Evolutionary conservation across 805 yeast species (phyloP).

Genomic region (Priceomyces fermenticarens): DNA sequence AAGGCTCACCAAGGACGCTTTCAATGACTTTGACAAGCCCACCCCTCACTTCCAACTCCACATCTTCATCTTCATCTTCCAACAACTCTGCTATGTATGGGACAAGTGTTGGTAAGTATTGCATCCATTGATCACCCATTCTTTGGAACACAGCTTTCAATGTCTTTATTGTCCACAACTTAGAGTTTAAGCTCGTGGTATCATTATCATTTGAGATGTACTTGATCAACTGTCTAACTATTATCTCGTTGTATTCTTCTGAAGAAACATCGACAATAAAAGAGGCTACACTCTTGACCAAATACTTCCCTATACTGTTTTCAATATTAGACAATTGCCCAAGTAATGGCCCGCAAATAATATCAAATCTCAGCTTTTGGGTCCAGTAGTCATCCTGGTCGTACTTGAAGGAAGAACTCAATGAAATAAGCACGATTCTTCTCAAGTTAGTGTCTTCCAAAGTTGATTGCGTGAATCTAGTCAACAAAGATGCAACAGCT

Average conservation of each 20-base stretch:
- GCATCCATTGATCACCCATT: conserved; percentile 93
- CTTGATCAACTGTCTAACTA: conserved; percentile 42
- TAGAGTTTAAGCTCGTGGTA: conserved; percentile 61
- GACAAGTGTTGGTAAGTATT: conserved; percentile 86
- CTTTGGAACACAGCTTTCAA: conserved; percentile 81
- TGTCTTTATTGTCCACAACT: conserved; percentile 77
- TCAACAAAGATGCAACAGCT: conserved; percentile 56
- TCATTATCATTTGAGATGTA: conserved; percentile 49
- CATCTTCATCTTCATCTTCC: conserved; percentile 92
- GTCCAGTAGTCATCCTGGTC: conserved; percentile 97
- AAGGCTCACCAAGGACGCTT: conserved; percentile 89
- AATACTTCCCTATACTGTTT: conserved; percentile 69
- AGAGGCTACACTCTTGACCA: conserved; percentile 77
- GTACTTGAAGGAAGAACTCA: conserved; percentile 77
- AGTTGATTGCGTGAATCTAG: conserved; percentile 43
- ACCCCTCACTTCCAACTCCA: conserved; percentile 85
- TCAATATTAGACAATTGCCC: conserved; percentile 68
- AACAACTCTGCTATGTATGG: conserved; percentile 93
- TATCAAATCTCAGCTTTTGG: conserved; percentile 77
- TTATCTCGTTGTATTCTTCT: conserved; percentile 65
- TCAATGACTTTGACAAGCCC: conserved; percentile 91
- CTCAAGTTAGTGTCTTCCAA: conserved; percentile 52
- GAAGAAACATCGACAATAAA: conserved; percentile 69
- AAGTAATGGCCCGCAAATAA: conserved; percentile 59
- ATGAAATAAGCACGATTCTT: conserved; percentile 68